phyloP scores from a whole-genome alignment of 768 basidiomycete species.

The Tulasnella sp. region DNA sequence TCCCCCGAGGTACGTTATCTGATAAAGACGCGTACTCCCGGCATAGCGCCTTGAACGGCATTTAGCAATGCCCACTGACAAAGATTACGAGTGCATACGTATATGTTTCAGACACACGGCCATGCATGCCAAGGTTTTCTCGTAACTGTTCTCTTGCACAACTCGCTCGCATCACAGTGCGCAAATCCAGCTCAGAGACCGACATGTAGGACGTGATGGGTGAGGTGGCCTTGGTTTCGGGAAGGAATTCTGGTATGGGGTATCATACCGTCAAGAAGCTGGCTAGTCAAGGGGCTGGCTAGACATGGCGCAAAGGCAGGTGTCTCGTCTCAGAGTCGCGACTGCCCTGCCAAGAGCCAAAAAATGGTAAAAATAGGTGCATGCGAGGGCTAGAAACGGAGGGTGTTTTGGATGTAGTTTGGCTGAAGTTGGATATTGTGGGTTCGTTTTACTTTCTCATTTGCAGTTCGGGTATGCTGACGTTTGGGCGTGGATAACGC shows the following conservation, averaged over 20 bases:
- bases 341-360: too few species aligned
- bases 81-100: too few species aligned
- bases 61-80: too few species aligned
- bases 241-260: constrained; percentile 42
- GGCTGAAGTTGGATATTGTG: constrained; percentile 40
- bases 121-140: too few species aligned
- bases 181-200: constrained; percentile 27
- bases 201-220: constrained; percentile 37
- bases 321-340: too few species aligned
- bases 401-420: constrained; percentile 35
- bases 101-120: too few species aligned
- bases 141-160: too few species aligned
- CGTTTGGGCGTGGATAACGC: constrained; percentile 35
- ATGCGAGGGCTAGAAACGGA: constrained; percentile 36
- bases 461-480: constrained; percentile 26
- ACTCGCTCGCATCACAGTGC: too few species aligned
- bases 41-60: too few species aligned
- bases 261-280: constrained; percentile 41
- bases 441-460: too few species aligned
- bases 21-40: too few species aligned
- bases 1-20: too few species aligned
- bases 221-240: constrained; percentile 45
- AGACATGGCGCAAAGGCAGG: constrained; percentile 37
- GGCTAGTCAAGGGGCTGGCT: constrained; percentile 39
- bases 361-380: constrained; percentile 37